Evolutionary conservation across 805 yeast genomes (phyloP), one percentile per base, ranked within the genome.

Genomic region (Pichia nanzhaoensis): DNA sequence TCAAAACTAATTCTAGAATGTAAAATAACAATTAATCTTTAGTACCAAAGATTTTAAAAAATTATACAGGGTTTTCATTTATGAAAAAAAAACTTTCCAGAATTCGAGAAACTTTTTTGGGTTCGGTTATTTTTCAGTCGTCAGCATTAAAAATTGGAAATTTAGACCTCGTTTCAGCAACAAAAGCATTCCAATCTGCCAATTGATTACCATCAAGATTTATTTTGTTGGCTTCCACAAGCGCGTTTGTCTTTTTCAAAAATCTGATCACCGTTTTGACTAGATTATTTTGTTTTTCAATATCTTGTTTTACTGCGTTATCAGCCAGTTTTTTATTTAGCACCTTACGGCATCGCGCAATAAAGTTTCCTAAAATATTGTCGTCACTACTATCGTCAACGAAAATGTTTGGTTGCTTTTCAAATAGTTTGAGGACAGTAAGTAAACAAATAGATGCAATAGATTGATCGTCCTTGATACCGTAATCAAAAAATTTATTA

Each of bases 281-380:
- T 3, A 61, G 53, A 49, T 78, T 84, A 46, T 74, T 71, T 44
- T 70, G 70, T 47, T 71, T 73, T 54, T 81, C 88, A 20, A 74
- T 61, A 46, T 80, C 87, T 57, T 82, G 86, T 43, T 80, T 74
- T n/a, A 80, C 77, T 7, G 87, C 82, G 43, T 73, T 78, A 21
- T 75, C 80, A 49, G 76, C 71, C 43, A 78, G 62, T 49, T 74
- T 78, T 44, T 71, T 71, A 34, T 66, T 67, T 43, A 76, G 53
- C 21, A 73, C 65, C 39, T 68, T 70, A 10, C 60, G 63, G 41
- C 71, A 65, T n/a, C 71, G 61, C 4, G 59, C 63, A 21, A 63
- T 62, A 33, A 70, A 59, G 12, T 33, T 40, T 3, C 42, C 51
- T 42, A 63, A 35, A 5, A 54, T 34, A 20, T 51, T 57, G 17